Percentiles rank a stretch among this genome's conserved stretches.
These are phyloP conservation scores for Petunia hybrid DNA, from an alignment of 305 asterid species.

Conservation along the genomic window DNA sequence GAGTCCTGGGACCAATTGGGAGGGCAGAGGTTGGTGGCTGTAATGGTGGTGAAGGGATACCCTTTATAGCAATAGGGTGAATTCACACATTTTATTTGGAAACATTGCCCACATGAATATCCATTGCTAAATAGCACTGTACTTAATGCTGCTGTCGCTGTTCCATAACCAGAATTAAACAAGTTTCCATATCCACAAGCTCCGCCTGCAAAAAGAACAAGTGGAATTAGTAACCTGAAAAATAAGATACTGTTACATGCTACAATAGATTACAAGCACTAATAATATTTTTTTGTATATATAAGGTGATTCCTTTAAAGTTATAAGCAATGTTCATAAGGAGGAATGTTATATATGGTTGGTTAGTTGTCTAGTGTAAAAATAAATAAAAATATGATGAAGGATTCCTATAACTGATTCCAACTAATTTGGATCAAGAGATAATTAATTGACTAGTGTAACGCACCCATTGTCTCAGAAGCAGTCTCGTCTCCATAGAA, in stretches of 20 bases:
- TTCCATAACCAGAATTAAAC: conserved; percentile 68
- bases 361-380: too few relatives aligned
- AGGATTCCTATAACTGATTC: too few relatives aligned
- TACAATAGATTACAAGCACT: background rate
- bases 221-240: background rate
- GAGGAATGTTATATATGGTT: too few relatives aligned
- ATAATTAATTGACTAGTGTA: too few relatives aligned
- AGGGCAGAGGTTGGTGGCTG: conserved; percentile 94
- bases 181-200: conserved; percentile 94
- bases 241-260: background rate
- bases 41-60: conserved; percentile 58
- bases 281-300: background rate
- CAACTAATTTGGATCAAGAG: too few relatives aligned
- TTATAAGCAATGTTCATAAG: background rate
- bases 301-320: background rate
- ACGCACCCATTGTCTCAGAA: too few relatives aligned
- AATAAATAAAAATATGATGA: too few relatives aligned
- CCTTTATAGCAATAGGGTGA: conserved; percentile 65
- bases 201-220: conserved; percentile 58
- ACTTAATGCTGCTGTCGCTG: conserved; percentile 83
- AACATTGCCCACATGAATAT: conserved; percentile 88
- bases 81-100: conserved; percentile 62
- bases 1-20: conserved; percentile 81
- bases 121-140: conserved; percentile 75
- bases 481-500: too few relatives aligned